A percentile compares a stretch with the other conserved stretches of the same genome.
phyloP scores from a whole-genome alignment of 768 basidiomycete genomes.

The Lactarius trivialis region DNA sequence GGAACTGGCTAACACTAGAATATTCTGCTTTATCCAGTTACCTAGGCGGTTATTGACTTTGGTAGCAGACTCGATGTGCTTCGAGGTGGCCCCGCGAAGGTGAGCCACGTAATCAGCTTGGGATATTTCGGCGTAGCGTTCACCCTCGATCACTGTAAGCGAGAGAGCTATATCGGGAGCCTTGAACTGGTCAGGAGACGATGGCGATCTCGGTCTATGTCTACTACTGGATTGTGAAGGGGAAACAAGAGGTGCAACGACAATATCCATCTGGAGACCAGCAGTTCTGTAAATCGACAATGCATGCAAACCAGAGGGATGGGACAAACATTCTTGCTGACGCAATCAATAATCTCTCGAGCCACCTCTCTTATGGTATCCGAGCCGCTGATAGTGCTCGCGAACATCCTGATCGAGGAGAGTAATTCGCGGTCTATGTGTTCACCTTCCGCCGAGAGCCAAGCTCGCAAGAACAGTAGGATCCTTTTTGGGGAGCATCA shows the following conservation, averaged over 20 bases:
- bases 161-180: slow-evolving; percentile 39
- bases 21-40: slow-evolving; percentile 23
- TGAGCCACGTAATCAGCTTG: slow-evolving; percentile 41
- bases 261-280: slow-evolving; percentile 5
- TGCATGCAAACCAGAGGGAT: background rate
- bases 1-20: slow-evolving; percentile 26
- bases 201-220: background rate
- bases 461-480: slow-evolving; percentile 10
- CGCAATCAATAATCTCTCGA: slow-evolving; percentile 6
- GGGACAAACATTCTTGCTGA: slow-evolving; percentile 12
- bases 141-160: slow-evolving; percentile 40
- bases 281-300: background rate
- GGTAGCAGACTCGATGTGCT: slow-evolving; percentile 31
- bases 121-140: slow-evolving; percentile 34
- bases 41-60: slow-evolving; percentile 36
- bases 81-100: slow-evolving; percentile 30
- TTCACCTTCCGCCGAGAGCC: slow-evolving; percentile 10
- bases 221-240: background rate
- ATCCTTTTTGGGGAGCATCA: slow-evolving; percentile 7
- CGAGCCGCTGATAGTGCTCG: slow-evolving; percentile 5
- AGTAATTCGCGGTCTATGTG: slow-evolving; percentile 27
- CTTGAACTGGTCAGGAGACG: slow-evolving; percentile 30
- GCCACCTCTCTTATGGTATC: slow-evolving; percentile 5
- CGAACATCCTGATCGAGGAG: slow-evolving; percentile 21
- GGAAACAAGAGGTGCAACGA: background rate